Evolutionary conservation across 1,284 basidiomycete species (phyloP), one percentile per base, ranked within the genome.

Genomic region (Microbotryum silenes-acaulis): DNA sequence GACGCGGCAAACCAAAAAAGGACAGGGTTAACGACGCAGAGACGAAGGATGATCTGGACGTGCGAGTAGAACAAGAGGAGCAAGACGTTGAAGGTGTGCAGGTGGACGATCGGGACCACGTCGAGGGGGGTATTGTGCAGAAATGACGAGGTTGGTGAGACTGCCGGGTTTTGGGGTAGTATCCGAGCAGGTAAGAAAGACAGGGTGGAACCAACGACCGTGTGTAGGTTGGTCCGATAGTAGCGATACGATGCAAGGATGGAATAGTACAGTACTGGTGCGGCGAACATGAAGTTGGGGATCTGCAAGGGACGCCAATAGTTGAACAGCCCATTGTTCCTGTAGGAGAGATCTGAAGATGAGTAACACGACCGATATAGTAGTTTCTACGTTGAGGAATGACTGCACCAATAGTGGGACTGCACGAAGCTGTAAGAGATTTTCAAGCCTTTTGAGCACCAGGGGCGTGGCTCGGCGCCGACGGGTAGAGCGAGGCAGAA

Each of bases 241-340:
- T 67, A 72, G 20, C 53, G 3, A 21, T 48, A 60, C 18, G 65
- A 67, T 4, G 70, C 64, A 23, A 49, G 8, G 62, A 70, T 58
- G 14, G 64, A 66, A 8, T 69, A 47, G 21, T 25, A 23, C 49
- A 72, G 78, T 0, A 70, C 81, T 0, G 94, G 94, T 0, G 82
- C 72, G 1, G 88, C 85, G 48, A 97, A 79, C 56, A 87, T 61
- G 74, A 97, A 89, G 75, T 97, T 97, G 37, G 94, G 94, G 2
- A 90, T 66, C 74, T 97, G 93, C 31, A 82, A 77, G 6, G 79
- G 60, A 0, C 85, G 85, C 91, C 91, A 98, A 76, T 98, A 97
- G 1, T 80, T 82, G 61, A 97, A 76, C 64, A 91, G 83, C 6
- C 92, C 92, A 63, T 83, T 79, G 74, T 89, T 81, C 93, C 79